phyloP scores from a whole-genome alignment of 2,329 filamentous ascomycete species.

The Didymella pinodella region DNA sequence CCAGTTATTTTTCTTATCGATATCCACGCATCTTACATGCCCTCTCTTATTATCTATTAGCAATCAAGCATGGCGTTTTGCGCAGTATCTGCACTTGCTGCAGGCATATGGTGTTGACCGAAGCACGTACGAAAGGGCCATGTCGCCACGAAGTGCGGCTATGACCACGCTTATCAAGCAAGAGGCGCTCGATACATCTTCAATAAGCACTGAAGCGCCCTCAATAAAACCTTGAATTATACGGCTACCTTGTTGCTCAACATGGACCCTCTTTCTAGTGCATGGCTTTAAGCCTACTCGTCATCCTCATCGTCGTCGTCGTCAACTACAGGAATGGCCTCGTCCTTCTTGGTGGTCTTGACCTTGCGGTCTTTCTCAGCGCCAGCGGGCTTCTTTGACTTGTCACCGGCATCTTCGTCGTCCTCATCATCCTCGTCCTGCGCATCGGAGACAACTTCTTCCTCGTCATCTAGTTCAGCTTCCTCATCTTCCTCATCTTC shows the following conservation, averaged over 20 bases:
- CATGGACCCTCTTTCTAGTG: neutral
- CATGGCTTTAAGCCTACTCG: conserved; percentile 6
- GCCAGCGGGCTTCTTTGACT: conserved; percentile 49
- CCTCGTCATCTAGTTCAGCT: conserved; percentile 45
- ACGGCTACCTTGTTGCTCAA: conserved; percentile 1
- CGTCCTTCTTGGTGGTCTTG: conserved; percentile 39
- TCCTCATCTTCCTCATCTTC: conserved; percentile 44
- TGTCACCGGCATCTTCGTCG: conserved; percentile 49
- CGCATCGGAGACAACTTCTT: conserved; percentile 20
- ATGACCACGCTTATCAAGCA: too few relatives aligned
- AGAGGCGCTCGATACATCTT: too few relatives aligned
- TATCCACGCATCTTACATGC: conserved; percentile 21
- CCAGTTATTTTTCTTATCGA: conserved; percentile 10
- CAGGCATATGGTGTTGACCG: too few relatives aligned
- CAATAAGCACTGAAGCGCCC: neutral
- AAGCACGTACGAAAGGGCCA: too few relatives aligned
- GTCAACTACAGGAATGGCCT: conserved; percentile 44
- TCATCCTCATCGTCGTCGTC: conserved; percentile 46
- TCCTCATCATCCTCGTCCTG: conserved; percentile 39
- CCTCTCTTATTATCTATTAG: conserved; percentile 1
- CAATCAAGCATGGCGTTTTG: conserved; percentile 2
- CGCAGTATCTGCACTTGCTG: neutral
- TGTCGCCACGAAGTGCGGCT: too few relatives aligned
- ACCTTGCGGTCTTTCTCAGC: conserved; percentile 47
- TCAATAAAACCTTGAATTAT: neutral